Conservation (phyloP, 2,329 filamentous ascomycete species). For the Geoglossum cookeanum region DNA sequence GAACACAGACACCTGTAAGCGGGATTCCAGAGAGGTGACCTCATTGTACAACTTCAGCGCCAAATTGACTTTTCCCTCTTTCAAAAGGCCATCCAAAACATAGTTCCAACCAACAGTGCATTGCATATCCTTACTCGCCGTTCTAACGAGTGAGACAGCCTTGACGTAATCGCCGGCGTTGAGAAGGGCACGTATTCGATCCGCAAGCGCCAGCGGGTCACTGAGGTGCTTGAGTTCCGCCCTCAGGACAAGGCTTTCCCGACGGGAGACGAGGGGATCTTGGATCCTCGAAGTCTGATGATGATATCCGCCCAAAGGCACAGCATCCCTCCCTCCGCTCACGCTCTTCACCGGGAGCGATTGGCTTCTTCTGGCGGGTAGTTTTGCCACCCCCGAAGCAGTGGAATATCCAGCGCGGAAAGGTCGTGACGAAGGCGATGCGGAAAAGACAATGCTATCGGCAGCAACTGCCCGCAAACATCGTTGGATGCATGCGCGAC, state of each 20-base stretch:
- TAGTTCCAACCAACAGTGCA: conserved; percentile 76
- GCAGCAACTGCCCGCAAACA: neutral
- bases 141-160: conserved; percentile 47
- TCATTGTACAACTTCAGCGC: conserved; percentile 83
- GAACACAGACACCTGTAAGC: conserved; percentile 5
- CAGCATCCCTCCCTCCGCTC: neutral
- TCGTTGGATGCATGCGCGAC: conserved; percentile 1
- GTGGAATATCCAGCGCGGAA: neutral
- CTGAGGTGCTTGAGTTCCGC: conserved; percentile 39
- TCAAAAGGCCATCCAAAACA: conserved; percentile 53
- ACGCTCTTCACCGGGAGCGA: neutral
- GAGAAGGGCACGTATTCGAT: conserved; percentile 45
- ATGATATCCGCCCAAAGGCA: neutral
- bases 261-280: neutral
- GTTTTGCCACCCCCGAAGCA: neutral
- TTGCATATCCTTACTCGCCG: conserved; percentile 44
- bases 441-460: neutral
- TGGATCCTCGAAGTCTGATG: neutral
- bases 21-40: conserved; percentile 24
- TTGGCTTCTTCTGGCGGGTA: neutral
- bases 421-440: neutral
- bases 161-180: conserved; percentile 40
- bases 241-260: neutral
- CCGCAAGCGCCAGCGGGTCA: conserved; percentile 55
- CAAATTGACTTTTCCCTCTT: conserved; percentile 35